Evolutionary conservation across 768 basidiomycete species (phyloP).

Genomic region (Boletus eberwhitei): DNA sequence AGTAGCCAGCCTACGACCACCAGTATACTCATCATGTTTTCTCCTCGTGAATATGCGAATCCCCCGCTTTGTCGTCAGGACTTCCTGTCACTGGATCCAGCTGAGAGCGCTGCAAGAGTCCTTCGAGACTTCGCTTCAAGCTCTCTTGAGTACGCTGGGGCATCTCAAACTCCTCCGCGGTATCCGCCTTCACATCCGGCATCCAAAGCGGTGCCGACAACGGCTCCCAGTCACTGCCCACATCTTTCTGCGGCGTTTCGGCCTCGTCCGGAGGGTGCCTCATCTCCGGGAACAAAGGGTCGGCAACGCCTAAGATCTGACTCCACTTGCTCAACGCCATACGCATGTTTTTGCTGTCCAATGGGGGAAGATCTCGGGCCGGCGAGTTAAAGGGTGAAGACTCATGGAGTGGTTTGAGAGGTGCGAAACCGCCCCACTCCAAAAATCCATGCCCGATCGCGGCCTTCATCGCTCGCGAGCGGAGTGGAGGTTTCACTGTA

Average conservation of each 20-base stretch:
- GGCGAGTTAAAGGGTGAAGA: constrained; percentile 27
- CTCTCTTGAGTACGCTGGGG: constrained; percentile 8
- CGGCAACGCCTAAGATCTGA: constrained; percentile 30
- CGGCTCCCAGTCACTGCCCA: constrained; percentile 24
- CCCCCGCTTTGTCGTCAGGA: not conserved
- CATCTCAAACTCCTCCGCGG: constrained; percentile 3
- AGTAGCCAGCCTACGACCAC: constrained; percentile 2
- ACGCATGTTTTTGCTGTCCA: constrained; percentile 30
- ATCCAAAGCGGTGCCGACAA: constrained; percentile 18
- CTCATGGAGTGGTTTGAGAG: constrained; percentile 28
- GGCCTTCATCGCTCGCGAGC: constrained; percentile 30
- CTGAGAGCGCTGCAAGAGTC: constrained; percentile 14
- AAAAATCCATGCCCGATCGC: constrained; percentile 31
- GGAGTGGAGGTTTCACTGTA: constrained; percentile 21
- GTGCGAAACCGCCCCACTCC: constrained; percentile 32
- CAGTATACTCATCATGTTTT: not conserved
- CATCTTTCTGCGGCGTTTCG: constrained; percentile 3
- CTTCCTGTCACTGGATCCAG: not conserved
- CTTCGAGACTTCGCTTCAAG: constrained; percentile 25
- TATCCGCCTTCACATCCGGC: not conserved
- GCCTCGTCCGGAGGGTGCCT: not conserved
- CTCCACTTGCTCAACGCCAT: constrained; percentile 34
- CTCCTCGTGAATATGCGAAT: not conserved
- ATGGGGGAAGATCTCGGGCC: constrained; percentile 5
- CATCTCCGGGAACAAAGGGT: constrained; percentile 34